These are phyloP conservation scores for Clathrus columnatus DNA, from an alignment of 768 basidiomycete genomes.

Conservation along the genomic window DNA sequence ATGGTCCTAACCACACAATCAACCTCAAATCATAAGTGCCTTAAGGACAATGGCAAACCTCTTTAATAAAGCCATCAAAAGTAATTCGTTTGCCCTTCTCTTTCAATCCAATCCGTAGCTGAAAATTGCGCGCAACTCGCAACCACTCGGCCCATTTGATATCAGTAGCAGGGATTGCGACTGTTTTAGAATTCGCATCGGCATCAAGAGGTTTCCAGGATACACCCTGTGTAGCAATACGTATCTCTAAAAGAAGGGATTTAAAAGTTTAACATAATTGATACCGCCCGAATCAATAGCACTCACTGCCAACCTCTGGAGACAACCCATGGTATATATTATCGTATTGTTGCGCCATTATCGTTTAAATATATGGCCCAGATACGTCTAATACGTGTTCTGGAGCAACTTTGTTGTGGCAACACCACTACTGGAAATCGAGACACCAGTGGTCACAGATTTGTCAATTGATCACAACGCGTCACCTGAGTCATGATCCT, in stretches of 20 bases:
- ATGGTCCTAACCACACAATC: slow-evolving; percentile 54
- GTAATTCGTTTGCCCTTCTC: slow-evolving; percentile 46
- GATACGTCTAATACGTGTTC: no score
- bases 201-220: slow-evolving; percentile 74
- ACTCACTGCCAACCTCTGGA: slow-evolving; percentile 76
- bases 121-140: slow-evolving; percentile 86
- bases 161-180: slow-evolving; percentile 56
- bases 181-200: slow-evolving; percentile 52
- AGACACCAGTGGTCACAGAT: no score
- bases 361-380: no score
- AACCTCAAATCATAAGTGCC: not conserved
- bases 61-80: slow-evolving; percentile 92
- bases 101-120: slow-evolving; percentile 76
- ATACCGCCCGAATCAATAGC: not conserved
- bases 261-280: not conserved
- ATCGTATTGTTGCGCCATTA: slow-evolving; percentile 83
- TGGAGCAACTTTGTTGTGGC: no score
- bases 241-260: slow-evolving; percentile 57
- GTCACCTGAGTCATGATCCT: no score
- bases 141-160: slow-evolving; percentile 90
- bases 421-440: no score
- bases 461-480: no score
- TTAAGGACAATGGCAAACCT: slow-evolving; percentile 41
- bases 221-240: slow-evolving; percentile 82
- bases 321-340: slow-evolving; percentile 69